Percentiles rank a stretch among this genome's conserved stretches.
These are phyloP conservation scores for Metarhizium robertsii DNA, from an alignment of 2,329 filamentous ascomycete genomes.

Conservation along the genomic window DNA sequence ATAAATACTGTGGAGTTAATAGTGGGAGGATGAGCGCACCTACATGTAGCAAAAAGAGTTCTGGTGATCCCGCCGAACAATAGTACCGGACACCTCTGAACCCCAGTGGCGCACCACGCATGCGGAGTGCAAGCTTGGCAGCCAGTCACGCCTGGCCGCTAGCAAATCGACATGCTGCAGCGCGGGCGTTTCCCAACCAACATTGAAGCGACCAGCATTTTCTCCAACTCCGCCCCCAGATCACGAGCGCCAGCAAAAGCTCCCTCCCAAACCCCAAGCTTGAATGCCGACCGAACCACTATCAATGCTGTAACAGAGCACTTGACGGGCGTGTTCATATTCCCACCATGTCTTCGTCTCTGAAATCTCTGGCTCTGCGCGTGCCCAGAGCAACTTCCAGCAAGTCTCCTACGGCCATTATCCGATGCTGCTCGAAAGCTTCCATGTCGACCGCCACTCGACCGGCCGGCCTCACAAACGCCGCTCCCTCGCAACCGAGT, in stretches of 20 bases:
- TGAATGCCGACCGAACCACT: background rate
- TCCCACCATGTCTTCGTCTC: slow-evolving; percentile 18
- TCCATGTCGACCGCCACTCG: slow-evolving; percentile 17
- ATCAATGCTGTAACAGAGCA: background rate
- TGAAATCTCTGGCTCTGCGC: slow-evolving; percentile 24
- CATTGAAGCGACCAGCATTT: background rate
- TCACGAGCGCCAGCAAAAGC: background rate
- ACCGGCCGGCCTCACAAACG: slow-evolving; percentile 14
- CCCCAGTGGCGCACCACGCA: too few species aligned
- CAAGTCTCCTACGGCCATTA: slow-evolving; percentile 12
- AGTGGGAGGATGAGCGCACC: too few species aligned
- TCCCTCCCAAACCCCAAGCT: background rate
- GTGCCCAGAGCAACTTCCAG: slow-evolving; percentile 15
- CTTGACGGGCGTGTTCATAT: background rate
- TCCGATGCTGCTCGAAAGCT: slow-evolving; percentile 18
- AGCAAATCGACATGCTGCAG: background rate
- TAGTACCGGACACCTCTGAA: too few species aligned
- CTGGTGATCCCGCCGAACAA: too few species aligned
- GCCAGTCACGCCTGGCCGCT: background rate
- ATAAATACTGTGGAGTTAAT: too few species aligned
- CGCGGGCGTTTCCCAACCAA: background rate
- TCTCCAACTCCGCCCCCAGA: background rate
- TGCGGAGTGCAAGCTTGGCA: too few species aligned
- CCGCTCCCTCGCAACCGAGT: slow-evolving; percentile 8
- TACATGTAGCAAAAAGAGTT: too few species aligned